These are phyloP conservation scores for Hyphopichia burtonii DNA, from an alignment of 1,139 yeast species.

Conservation along the genomic window DNA sequence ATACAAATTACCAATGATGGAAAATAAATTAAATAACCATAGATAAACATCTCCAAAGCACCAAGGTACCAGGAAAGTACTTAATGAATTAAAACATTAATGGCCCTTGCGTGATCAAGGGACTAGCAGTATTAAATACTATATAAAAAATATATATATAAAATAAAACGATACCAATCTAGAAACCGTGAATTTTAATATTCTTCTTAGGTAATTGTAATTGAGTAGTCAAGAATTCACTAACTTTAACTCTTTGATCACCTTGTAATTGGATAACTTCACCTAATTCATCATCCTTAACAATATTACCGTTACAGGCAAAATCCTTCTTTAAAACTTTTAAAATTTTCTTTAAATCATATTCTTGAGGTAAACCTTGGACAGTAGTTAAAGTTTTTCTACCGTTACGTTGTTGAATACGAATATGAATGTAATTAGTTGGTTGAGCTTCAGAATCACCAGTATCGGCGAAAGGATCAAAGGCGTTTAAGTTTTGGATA, in stretches of 20 bases:
- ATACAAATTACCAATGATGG: too few species aligned
- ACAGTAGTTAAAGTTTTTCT: slow-evolving; percentile 98
- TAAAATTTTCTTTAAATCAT: slow-evolving; percentile 90
- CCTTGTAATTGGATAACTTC: slow-evolving; percentile 98
- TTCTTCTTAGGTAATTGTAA: slow-evolving; percentile 91
- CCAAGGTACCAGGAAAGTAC: too few species aligned
- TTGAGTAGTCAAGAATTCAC: slow-evolving; percentile 87
- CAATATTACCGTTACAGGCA: slow-evolving; percentile 98
- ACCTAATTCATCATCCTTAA: slow-evolving; percentile 93
- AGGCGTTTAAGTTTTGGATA: slow-evolving; percentile 95
- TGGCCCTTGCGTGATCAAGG: too few species aligned
- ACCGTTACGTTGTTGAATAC: slow-evolving; percentile 99
- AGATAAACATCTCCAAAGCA: too few species aligned
- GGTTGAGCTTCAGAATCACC: slow-evolving; percentile 99
- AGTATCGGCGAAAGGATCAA: slow-evolving; percentile 99
- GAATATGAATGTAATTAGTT: slow-evolving; percentile 93
- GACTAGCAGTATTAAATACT: too few species aligned
- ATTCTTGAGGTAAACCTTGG: slow-evolving; percentile 94
- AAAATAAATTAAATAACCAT: too few species aligned
- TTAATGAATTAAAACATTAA: too few species aligned
- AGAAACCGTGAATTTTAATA: slow-evolving; percentile 98
- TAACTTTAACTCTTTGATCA: slow-evolving; percentile 95
- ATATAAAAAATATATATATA: too few species aligned
- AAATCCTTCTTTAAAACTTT: slow-evolving; percentile 95
- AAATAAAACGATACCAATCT: slow-evolving; percentile 21